phyloP scores from a whole-genome alignment of 306 rosid species.

The Lathyrus tuberosus region DNA sequence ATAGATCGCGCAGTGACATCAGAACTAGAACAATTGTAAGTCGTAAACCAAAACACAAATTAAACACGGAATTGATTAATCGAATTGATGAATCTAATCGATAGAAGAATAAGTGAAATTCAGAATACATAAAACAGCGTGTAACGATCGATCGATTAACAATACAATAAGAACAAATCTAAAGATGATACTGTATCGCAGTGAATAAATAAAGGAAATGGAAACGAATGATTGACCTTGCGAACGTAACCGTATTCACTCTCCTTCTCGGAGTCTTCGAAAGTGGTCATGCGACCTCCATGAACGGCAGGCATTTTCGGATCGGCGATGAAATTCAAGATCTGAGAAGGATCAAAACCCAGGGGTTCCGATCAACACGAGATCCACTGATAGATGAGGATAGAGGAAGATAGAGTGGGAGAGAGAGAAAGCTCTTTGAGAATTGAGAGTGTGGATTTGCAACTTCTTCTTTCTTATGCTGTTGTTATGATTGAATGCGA shows the following conservation, averaged over 20 bases:
- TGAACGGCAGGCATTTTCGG: constrained; percentile 82
- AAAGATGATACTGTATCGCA: too few relatives aligned
- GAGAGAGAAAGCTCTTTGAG: too few relatives aligned
- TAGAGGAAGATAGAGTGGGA: not conserved
- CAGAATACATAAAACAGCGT: constrained; percentile 5
- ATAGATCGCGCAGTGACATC: not conserved
- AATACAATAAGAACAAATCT: too few relatives aligned
- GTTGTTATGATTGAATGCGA: not conserved
- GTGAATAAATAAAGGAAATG: too few relatives aligned
- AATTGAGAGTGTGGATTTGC: too few relatives aligned
- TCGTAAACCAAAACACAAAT: not conserved
- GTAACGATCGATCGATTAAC: too few relatives aligned
- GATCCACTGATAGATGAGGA: not conserved
- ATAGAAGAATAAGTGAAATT: not conserved
- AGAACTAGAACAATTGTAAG: not conserved
- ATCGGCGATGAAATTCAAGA: constrained; percentile 35
- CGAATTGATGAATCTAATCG: not conserved
- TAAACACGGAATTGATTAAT: too few relatives aligned
- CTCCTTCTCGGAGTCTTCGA: constrained; percentile 97
- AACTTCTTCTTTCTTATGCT: not conserved
- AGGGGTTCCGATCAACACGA: constrained; percentile 1
- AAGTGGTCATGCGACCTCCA: constrained; percentile 91
- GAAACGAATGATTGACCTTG: constrained; percentile 52
- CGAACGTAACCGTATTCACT: constrained; percentile 99
- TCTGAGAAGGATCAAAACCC: constrained; percentile 58